These are phyloP conservation scores for Dactylellina sp. DNA, from an alignment of 2,329 filamentous ascomycete genomes.

Conservation along the genomic window DNA sequence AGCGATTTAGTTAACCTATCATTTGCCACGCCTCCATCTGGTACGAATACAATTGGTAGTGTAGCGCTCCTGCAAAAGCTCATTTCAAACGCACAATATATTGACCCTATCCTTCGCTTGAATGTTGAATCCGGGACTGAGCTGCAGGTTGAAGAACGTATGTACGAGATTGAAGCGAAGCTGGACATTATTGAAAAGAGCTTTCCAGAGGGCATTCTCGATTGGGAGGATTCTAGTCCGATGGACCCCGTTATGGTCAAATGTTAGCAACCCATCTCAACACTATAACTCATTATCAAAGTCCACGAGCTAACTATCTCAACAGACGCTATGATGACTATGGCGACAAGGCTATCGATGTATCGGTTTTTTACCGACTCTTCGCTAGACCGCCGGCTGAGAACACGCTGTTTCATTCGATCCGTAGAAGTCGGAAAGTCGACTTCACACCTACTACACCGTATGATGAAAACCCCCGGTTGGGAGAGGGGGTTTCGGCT, in stretches of 20 bases:
- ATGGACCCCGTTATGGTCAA: conserved; percentile 59
- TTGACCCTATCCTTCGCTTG: conserved; percentile 41
- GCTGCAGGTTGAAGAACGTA: conserved; percentile 40
- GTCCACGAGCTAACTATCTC: not conserved
- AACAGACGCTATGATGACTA: conserved; percentile 41
- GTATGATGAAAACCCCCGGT: conserved; percentile 56
- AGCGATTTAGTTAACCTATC: conserved; percentile 33
- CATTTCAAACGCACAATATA: conserved; percentile 30
- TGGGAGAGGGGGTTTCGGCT: conserved; percentile 59
- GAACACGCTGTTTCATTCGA: conserved; percentile 60
- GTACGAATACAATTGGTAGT: conserved; percentile 19
- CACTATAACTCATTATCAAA: not conserved
- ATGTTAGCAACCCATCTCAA: conserved; percentile 39
- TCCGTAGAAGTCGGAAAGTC: conserved; percentile 60
- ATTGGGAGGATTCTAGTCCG: conserved; percentile 57
- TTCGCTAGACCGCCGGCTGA: conserved; percentile 56
- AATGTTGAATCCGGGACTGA: conserved; percentile 37
- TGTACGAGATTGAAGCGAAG: conserved; percentile 51
- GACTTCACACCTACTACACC: conserved; percentile 58
- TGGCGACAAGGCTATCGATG: conserved; percentile 59
- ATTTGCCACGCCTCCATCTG: conserved; percentile 26
- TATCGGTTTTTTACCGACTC: conserved; percentile 60
- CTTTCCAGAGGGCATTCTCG: conserved; percentile 51
- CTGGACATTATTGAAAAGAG: conserved; percentile 42
- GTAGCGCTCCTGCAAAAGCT: conserved; percentile 32